Base-by-base conservation (phyloP, 176 grass and related monocot species). In the Aegilops tauschii region DNA sequence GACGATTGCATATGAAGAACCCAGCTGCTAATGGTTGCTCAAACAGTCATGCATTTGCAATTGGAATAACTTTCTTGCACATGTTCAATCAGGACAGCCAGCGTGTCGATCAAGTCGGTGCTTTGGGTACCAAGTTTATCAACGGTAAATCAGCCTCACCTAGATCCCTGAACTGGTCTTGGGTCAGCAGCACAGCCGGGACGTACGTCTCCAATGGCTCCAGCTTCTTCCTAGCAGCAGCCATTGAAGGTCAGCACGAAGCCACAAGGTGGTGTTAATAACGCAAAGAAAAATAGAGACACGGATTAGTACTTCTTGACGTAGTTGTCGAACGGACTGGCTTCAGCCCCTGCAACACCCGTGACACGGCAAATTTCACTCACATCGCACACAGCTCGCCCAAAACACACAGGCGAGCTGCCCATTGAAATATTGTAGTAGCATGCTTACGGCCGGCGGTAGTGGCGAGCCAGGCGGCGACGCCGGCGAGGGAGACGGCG, bases 201-300 rank as follows among this genome's bases (percentile, higher is more conserved):
- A 94, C 90, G 50, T 98, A 98, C 61, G 88, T 77, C 77, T 95
- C 96, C 58, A 98, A 30, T 5, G 96, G 96, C 83, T 98, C 95
- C 84, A 98, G 76, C 86, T 94, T 98, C 90, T 98, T 98, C 90
- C 96, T 98, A 49, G 28, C 80, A 81, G 10, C 9, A 62, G 6
- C 52, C 77, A 66, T 74, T 89, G 34, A 71, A 8, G n/a, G 6
- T 12, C 70, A 58, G 20, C 70, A 30, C n/a, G 42, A 66, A 65
- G 16, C 58, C 56, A 28, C 8, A 45, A 73, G 32, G 9, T 31
- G 31, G 11, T 13, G 82, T 23, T 30, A 39, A 56, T 30, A 39
- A 56, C 13, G 40, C 31, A 74, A 59, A 77, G 11, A 8, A 72
- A 52, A 54, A 76, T 34, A 9, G 50, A 18, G 65, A 5, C 27